phyloP scores from a whole-genome alignment of 495 filamentous ascomycete genomes.

The Annulohypoxylon bovei region DNA sequence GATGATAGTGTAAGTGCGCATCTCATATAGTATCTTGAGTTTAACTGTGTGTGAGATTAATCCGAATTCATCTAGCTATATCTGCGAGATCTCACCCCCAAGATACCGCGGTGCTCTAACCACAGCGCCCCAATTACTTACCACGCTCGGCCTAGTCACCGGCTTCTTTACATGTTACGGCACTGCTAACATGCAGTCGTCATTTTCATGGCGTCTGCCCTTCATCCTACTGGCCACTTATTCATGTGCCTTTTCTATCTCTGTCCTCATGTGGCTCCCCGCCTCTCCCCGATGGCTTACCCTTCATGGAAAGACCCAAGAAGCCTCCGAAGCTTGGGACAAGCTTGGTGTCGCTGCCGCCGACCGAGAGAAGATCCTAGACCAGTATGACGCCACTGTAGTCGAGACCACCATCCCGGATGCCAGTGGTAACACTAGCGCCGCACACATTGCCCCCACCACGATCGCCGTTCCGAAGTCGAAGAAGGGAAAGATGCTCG shows the following conservation, averaged over 20 bases:
- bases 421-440: slow-evolving; percentile 17
- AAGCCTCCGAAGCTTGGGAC: slow-evolving; percentile 37
- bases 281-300: slow-evolving; percentile 58
- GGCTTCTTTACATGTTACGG: slow-evolving; percentile 74
- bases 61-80: slow-evolving; percentile 45
- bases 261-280: slow-evolving; percentile 50
- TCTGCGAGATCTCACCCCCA: slow-evolving; percentile 70
- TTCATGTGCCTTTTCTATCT: slow-evolving; percentile 52
- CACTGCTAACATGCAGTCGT: slow-evolving; percentile 55
- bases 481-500: slow-evolving; percentile 33
- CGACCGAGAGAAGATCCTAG: slow-evolving; percentile 44
- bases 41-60: background rate
- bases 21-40: background rate
- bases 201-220: slow-evolving; percentile 68
- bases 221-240: slow-evolving; percentile 58
- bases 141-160: slow-evolving; percentile 60
- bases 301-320: slow-evolving; percentile 40
- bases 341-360: slow-evolving; percentile 40
- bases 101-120: slow-evolving; percentile 63
- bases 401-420: slow-evolving; percentile 20
- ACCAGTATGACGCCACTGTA: slow-evolving; percentile 29
- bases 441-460: background rate
- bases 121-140: slow-evolving; percentile 66
- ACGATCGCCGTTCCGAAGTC: slow-evolving; percentile 11
- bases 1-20: slow-evolving; percentile 57